Evolutionary conservation across 2,329 filamentous ascomycete species (phyloP).

Genomic region (Lasiodiplodia sp.): DNA sequence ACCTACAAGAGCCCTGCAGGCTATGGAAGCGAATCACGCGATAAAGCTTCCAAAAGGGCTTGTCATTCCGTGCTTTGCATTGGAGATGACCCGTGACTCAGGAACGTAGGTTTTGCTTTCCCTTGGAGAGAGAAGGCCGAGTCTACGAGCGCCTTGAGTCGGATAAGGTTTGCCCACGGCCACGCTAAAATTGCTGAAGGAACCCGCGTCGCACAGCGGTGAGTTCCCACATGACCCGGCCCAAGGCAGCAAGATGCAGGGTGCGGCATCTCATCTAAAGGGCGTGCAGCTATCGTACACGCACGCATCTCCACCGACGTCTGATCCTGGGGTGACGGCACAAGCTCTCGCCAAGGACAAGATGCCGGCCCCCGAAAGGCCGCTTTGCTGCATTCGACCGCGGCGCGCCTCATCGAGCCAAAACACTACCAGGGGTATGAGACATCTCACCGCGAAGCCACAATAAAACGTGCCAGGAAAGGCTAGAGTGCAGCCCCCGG

Average conservation of each 20-base stretch:
- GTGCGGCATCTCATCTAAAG: background rate
- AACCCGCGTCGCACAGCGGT: slow-evolving; percentile 4
- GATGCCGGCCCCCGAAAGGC: background rate
- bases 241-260: background rate
- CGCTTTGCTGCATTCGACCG: slow-evolving; percentile 17
- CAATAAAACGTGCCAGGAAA: background rate
- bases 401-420: background rate
- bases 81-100: background rate
- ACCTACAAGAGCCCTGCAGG: too few species aligned
- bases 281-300: background rate
- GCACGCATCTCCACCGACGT: slow-evolving; percentile 1
- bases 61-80: background rate
- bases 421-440: slow-evolving; percentile 7
- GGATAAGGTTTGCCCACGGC: slow-evolving; percentile 17
- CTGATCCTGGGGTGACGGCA: slow-evolving; percentile 23
- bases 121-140: background rate
- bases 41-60: background rate
- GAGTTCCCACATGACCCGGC: background rate
- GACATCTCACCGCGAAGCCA: slow-evolving; percentile 5
- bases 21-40: background rate
- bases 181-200: background rate
- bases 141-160: background rate
- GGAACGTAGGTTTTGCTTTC: slow-evolving; percentile 3
- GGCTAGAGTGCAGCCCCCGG: background rate
- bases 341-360: slow-evolving; percentile 17